phyloP scores from a whole-genome alignment of 352 stramenopile genomes.

The Saprolegnia parasitica region DNA sequence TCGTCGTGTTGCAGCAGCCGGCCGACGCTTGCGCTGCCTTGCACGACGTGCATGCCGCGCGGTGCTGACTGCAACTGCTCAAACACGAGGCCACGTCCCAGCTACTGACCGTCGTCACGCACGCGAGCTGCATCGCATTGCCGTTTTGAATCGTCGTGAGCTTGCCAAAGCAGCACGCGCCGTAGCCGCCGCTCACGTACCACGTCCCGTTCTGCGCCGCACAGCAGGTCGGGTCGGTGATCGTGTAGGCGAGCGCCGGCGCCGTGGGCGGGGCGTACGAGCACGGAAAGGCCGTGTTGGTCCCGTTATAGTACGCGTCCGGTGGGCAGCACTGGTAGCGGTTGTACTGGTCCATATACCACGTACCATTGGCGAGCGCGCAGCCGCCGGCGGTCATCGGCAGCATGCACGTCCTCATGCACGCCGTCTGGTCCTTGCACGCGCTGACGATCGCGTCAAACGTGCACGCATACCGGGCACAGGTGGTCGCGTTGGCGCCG shows the following conservation, averaged over 20 bases:
- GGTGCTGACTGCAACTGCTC: background rate
- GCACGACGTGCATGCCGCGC: background rate
- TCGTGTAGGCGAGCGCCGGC: background rate
- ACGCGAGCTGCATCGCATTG: conserved; percentile 6
- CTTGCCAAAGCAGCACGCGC: conserved; percentile 16
- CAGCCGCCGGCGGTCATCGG: conserved; percentile 5
- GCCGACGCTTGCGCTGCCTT: background rate
- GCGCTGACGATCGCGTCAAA: conserved; percentile 7
- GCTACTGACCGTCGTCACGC: conserved; percentile 2
- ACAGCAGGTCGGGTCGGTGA: conserved; percentile 11
- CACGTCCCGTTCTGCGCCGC: conserved; percentile 22
- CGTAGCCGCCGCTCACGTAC: background rate
- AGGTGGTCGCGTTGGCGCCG: too few relatives aligned
- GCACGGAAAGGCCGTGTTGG: background rate
- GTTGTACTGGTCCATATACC: background rate
- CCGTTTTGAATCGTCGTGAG: conserved; percentile 18
- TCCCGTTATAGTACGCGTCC: conserved; percentile 13
- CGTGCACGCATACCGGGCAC: too few relatives aligned
- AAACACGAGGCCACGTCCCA: conserved; percentile 17
- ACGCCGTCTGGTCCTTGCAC: conserved; percentile 1
- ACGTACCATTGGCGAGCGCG: background rate
- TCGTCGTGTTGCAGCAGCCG: background rate
- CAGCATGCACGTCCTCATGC: conserved; percentile 1
- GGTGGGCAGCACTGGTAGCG: conserved; percentile 6
- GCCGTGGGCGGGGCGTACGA: conserved; percentile 11